Conservation (phyloP, 1,284 basidiomycete genomes). For the Stygiomarasmius scandens region DNA sequence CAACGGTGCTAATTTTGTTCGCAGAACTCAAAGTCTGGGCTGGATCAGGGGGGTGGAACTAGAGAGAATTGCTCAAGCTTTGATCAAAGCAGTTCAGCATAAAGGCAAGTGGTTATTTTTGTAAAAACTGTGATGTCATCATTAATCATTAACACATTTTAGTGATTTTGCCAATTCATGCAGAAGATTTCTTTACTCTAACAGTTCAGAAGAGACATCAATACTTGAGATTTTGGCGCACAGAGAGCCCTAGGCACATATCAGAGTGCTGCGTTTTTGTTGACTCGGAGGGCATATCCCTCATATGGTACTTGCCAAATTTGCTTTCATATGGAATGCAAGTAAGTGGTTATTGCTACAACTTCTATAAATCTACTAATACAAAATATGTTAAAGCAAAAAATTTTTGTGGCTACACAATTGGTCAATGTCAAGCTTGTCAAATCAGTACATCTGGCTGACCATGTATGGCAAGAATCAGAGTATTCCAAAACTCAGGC, state of each 20-base stretch:
- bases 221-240: background rate
- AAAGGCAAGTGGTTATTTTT: background rate
- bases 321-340: background rate
- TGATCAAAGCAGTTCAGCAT: background rate
- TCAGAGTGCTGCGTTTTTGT: background rate
- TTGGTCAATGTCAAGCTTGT: too few relatives aligned
- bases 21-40: too few relatives aligned
- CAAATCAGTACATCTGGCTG: too few relatives aligned
- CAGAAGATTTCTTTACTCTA: background rate
- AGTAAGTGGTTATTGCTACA: background rate
- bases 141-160: background rate
- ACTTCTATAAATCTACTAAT: too few relatives aligned
- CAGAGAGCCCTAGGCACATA: background rate
- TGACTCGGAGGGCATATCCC: background rate
- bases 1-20: too few relatives aligned
- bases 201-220: background rate
- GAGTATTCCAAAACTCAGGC: too few relatives aligned
- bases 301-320: background rate
- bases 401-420: too few relatives aligned
- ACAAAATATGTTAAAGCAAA: too few relatives aligned
- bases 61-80: too few relatives aligned
- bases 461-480: too few relatives aligned
- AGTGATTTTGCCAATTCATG: background rate
- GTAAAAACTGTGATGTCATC: background rate
- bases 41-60: too few relatives aligned